Conservation (phyloP, 306 rosid genomes). For the Gynostemma pentaphyllum region DNA sequence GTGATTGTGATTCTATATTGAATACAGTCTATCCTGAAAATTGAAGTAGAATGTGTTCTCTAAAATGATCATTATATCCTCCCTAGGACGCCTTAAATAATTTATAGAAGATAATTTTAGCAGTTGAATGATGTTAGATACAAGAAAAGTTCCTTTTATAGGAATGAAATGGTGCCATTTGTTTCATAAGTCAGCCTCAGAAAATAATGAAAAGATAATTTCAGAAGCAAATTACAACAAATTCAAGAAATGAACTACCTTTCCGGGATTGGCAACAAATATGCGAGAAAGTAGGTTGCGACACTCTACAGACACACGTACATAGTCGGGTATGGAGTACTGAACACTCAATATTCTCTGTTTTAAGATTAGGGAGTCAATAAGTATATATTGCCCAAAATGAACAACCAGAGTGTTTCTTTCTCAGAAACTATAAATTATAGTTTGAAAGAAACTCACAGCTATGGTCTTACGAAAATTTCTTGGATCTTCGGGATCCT, state of each 20-base stretch:
- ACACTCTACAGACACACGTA: constrained; percentile 60
- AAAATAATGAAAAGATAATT: not conserved
- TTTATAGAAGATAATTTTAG: too few species aligned
- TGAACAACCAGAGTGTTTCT: not conserved
- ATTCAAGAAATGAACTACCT: constrained; percentile 24
- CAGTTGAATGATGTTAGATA: too few species aligned
- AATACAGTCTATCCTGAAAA: not conserved
- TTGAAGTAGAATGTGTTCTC: not conserved
- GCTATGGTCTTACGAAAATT: constrained; percentile 51
- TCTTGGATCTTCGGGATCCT: constrained; percentile 80
- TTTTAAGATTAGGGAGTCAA: constrained; percentile 15
- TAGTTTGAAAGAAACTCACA: constrained; percentile 30
- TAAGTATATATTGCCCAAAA: not conserved
- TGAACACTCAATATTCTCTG: constrained; percentile 79
- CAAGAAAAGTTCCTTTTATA: too few species aligned
- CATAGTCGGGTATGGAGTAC: constrained; percentile 73
- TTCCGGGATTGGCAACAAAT: constrained; percentile 71
- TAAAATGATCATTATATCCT: not conserved
- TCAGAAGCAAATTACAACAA: not conserved
- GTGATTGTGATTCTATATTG: not conserved
- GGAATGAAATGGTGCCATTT: too few species aligned
- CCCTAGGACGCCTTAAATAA: not conserved
- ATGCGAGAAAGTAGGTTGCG: constrained; percentile 54
- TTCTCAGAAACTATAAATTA: not conserved
- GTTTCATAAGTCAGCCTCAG: too few species aligned